Conservation (phyloP, 208 protist genomes). For the Trypanosoma boissoni region DNA sequence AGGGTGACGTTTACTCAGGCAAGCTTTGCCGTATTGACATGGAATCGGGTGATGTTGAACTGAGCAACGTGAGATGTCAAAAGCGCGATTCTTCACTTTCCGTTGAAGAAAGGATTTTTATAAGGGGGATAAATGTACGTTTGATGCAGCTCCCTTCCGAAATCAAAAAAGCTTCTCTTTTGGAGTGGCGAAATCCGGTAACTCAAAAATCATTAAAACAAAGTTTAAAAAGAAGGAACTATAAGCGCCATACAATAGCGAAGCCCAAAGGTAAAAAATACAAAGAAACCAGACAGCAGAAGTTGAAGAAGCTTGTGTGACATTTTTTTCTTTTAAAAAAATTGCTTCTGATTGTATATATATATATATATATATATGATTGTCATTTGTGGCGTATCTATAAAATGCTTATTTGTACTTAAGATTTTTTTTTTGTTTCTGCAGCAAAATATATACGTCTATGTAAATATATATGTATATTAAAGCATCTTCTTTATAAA, state of each 20-base stretch:
- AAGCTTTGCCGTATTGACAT: slow-evolving; percentile 44
- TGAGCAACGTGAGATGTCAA: slow-evolving; percentile 49
- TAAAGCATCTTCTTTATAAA: background rate
- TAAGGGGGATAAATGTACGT: slow-evolving; percentile 42
- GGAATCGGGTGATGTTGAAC: slow-evolving; percentile 50
- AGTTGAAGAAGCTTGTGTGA: slow-evolving; percentile 26
- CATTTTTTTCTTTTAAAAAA: background rate
- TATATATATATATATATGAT: slow-evolving; percentile 3
- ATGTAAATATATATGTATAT: slow-evolving; percentile 1
- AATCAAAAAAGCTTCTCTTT: slow-evolving; percentile 44
- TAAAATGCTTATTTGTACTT: background rate
- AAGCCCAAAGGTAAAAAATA: slow-evolving; percentile 8
- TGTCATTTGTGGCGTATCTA: background rate
- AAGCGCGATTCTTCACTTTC: slow-evolving; percentile 50
- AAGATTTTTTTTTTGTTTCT: background rate
- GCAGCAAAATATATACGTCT: slow-evolving; percentile 18
- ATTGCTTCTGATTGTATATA: background rate
- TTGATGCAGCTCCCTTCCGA: slow-evolving; percentile 61
- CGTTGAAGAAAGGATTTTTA: slow-evolving; percentile 46
- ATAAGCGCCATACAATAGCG: slow-evolving; percentile 1
- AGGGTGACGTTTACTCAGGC: slow-evolving; percentile 44
- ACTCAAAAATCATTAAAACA: slow-evolving; percentile 35
- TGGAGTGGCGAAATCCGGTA: slow-evolving; percentile 44
- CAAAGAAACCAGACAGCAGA: slow-evolving; percentile 18
- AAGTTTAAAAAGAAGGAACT: slow-evolving; percentile 36